phyloP scores from a whole-genome alignment of 2,329 filamentous ascomycete genomes.

The Penicillium sp. region DNA sequence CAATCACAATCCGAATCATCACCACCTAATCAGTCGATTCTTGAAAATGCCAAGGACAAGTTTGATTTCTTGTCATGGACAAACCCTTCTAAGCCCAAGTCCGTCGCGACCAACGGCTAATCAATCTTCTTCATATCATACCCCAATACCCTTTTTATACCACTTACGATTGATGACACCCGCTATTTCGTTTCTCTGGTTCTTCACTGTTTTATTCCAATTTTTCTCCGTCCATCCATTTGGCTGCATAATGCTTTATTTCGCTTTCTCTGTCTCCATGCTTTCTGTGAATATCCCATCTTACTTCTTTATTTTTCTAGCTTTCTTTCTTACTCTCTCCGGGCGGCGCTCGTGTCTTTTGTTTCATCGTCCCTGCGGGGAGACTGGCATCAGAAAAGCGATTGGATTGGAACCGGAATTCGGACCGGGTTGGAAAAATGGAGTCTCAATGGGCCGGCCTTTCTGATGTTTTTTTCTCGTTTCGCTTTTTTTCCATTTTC shows the following conservation, averaged over 20 bases:
- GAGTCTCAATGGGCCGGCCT: constrained; percentile 23
- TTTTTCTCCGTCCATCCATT: constrained; percentile 9
- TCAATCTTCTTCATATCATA: constrained; percentile 3
- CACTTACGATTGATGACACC: constrained; percentile 29
- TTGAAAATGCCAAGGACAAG: constrained; percentile 52
- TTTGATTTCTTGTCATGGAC: constrained; percentile 59
- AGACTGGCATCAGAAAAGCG: constrained; percentile 29
- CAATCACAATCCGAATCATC: constrained; percentile 27
- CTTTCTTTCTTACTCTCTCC: constrained; percentile 7
- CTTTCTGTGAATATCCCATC: constrained; percentile 30
- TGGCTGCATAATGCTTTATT: constrained; percentile 20
- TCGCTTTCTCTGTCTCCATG: not conserved
- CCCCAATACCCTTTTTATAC: constrained; percentile 12
- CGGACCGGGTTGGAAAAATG: constrained; percentile 24
- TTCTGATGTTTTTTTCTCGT: constrained; percentile 15
- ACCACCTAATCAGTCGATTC: constrained; percentile 38
- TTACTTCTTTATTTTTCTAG: constrained; percentile 6
- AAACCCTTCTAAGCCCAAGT: constrained; percentile 48
- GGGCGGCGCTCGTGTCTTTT: constrained; percentile 24
- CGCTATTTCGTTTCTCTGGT: constrained; percentile 16
- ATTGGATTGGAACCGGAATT: constrained; percentile 10
- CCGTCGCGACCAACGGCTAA: constrained; percentile 42
- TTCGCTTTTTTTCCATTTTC: constrained; percentile 16
- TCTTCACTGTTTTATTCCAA: constrained; percentile 12
- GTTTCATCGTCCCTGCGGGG: constrained; percentile 11